A percentile compares a stretch with the other conserved stretches of the same genome.
These are phyloP conservation scores for Carallia brachiata DNA, from an alignment of 345 rosid genomes.

Conservation along the genomic window DNA sequence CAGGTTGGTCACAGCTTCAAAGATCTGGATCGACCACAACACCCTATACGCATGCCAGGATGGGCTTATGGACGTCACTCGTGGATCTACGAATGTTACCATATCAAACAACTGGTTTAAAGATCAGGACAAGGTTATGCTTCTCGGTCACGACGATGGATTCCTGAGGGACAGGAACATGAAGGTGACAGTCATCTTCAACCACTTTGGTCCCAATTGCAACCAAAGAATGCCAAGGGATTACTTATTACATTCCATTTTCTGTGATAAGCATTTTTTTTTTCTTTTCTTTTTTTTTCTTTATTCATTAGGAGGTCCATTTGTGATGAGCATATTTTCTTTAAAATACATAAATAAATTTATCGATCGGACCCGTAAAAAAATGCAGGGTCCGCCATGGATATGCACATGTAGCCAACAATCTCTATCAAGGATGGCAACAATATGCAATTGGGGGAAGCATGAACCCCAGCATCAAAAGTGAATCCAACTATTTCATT, in stretches of 20 bases:
- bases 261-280: too few relatives aligned
- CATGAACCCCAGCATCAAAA: conserved; percentile 68
- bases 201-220: conserved; percentile 83
- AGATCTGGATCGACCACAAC: conserved; percentile 78
- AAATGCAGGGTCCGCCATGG: conserved; percentile 60
- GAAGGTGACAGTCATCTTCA: conserved; percentile 67
- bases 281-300: too few relatives aligned
- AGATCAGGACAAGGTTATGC: conserved; percentile 86
- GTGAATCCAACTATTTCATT: conserved; percentile 68
- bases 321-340: too few relatives aligned
- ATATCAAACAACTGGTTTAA: conserved; percentile 74
- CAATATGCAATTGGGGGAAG: conserved; percentile 89
- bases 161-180: conserved; percentile 50
- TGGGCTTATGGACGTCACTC: conserved; percentile 63
- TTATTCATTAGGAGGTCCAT: too few relatives aligned
- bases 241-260: background rate
- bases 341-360: too few relatives aligned
- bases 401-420: conserved; percentile 70
- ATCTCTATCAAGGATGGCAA: conserved; percentile 73
- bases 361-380: background rate
- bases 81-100: conserved; percentile 57
- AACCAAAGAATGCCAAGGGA: conserved; percentile 84
- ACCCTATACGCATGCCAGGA: conserved; percentile 60
- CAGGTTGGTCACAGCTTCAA: conserved; percentile 54
- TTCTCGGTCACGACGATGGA: conserved; percentile 75